Percentiles rank a stretch among this genome's conserved stretches.
Evolutionary conservation across 768 basidiomycete species (phyloP).

Genomic region (Nidularia pulvinata): DNA sequence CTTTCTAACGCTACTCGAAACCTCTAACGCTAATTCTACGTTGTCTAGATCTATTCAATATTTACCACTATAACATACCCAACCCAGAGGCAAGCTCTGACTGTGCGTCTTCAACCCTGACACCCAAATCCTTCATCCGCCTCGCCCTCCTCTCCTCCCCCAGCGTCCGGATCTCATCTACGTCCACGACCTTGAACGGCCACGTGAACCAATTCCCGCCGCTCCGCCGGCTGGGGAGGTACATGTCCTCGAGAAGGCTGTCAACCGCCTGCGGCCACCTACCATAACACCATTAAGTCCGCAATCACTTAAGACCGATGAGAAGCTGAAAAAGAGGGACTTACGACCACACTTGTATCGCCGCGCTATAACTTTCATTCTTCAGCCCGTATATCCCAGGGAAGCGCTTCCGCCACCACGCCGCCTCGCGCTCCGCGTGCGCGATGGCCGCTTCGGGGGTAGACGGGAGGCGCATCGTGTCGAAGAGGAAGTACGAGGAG

Average conservation of each 20-base stretch:
- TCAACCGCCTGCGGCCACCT: slow-evolving; percentile 67
- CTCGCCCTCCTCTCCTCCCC: slow-evolving; percentile 41
- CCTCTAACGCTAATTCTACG: no score
- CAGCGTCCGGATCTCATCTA: slow-evolving; percentile 45
- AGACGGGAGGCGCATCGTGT: slow-evolving; percentile 47
- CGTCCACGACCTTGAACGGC: slow-evolving; percentile 53
- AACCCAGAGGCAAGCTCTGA: no score
- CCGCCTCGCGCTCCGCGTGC: slow-evolving; percentile 38
- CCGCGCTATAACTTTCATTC: slow-evolving; percentile 52
- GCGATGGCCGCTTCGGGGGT: slow-evolving; percentile 43
- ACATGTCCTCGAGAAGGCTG: slow-evolving; percentile 61
- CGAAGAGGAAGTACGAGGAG: slow-evolving; percentile 57
- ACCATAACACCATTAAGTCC: background rate
- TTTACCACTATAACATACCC: no score
- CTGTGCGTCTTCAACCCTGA: no score
- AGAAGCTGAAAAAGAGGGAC: slow-evolving; percentile 17
- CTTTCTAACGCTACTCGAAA: no score
- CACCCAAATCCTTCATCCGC: slow-evolving; percentile 7
- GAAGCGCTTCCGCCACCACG: slow-evolving; percentile 55
- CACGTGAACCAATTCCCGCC: slow-evolving; percentile 71
- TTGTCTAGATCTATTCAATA: no score
- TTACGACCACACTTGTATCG: slow-evolving; percentile 52
- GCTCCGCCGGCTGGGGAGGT: slow-evolving; percentile 45
- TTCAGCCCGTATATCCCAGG: slow-evolving; percentile 48
- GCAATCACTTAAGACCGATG: background rate